Base-by-base conservation (phyloP, 2,329 filamentous ascomycete species). In the Aspergillus sp. region DNA sequence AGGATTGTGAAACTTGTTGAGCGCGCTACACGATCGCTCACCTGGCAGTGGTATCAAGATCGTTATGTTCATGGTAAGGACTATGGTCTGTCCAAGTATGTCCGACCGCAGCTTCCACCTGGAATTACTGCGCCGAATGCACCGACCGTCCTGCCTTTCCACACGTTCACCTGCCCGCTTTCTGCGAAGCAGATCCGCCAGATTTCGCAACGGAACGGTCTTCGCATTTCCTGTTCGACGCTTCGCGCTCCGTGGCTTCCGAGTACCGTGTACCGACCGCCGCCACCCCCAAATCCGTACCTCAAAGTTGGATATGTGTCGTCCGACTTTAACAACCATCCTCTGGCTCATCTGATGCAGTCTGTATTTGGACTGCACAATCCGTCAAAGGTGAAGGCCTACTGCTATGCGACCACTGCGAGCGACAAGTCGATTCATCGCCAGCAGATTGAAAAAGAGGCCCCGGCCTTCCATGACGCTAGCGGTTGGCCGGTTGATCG, bases 271-370 rank as follows among this genome's bases (percentile, higher is more conserved):
- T 95, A 88, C 57, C 80, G 81, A n/a, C 93, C 93, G 2, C 93
- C 93, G 0, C 67, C 80, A 2, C 90, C 93, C 1, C 93, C 93
- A 1, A 77, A 74, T 35, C 90, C 90, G 1, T 81, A 85, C 52
- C 75, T 98, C n/a, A 91, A 89, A 53, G 82, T 98, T 47, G 93
- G 93, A 37, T 98, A 98, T 64, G 83, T 98, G 32, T 97, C 93
- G 4, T 97, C 93, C 0, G 93, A 98, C 67, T 98, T 98, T 69
- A 98, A 98, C 62, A 98, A 98, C 57, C 93, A 98, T 62, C 93
- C 93, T 4, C 73, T 98, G 30, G 93, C 93, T 26, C 93, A 98
- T 69, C 67, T 98, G 43, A 98, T 98, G 93, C 93, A 98, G 70
- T 97, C 93, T 1, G 90, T 97, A 5, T 98, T 98, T 67, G 93